Evolutionary conservation across 2,329 filamentous ascomycete species (phyloP), one percentile per base, ranked within the genome.

Genomic region (Alternaria longipes): DNA sequence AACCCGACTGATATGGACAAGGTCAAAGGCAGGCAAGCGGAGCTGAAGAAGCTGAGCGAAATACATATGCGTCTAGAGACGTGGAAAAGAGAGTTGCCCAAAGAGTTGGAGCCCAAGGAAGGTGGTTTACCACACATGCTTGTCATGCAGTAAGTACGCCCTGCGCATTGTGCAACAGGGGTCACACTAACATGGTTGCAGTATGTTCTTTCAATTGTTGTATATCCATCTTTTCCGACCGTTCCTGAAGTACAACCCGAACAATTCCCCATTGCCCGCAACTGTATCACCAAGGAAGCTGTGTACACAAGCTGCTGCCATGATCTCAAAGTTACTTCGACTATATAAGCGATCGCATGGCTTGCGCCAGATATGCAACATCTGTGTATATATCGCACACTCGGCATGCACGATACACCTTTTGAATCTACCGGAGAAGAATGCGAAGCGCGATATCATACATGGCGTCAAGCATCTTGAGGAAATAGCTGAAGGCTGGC

Each of bases 171-270:
- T 41, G 22, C 8, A n/a, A 8, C 11, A 24, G 36, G 30, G 53
- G 16, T 51, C 9, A 9, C 45, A 53, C 78, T 79, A 60, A 79
- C 45, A 3, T 11, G 0, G 8, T 4, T 5, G 22, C 71, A 97
- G 94, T 81, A 98, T 98, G 94, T 97, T 98, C 80, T 97, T 94
- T 78, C 94, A 98, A 74, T 85, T 98, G 1, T 89, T 97, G 47
- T 97, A 96, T 75, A 97, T 98, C 62, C 94, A 98, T 73, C 88
- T 98, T 5, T 98, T 97, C 83, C 89, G 94, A 5, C 94, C 95
- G 0, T 98, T 98, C 75, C 85, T 98, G 52, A 97, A 95, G 78
- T 98, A 97, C 74, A 90, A 88, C 3, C 92, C 91, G 50, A 82
- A 87, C 7, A 90, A 89, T 1, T 97, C 94, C 1, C 94, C 93